Evolutionary conservation across 495 filamentous ascomycete genomes (phyloP).

Genomic region (Lasiosphaeriaceae sp.): DNA sequence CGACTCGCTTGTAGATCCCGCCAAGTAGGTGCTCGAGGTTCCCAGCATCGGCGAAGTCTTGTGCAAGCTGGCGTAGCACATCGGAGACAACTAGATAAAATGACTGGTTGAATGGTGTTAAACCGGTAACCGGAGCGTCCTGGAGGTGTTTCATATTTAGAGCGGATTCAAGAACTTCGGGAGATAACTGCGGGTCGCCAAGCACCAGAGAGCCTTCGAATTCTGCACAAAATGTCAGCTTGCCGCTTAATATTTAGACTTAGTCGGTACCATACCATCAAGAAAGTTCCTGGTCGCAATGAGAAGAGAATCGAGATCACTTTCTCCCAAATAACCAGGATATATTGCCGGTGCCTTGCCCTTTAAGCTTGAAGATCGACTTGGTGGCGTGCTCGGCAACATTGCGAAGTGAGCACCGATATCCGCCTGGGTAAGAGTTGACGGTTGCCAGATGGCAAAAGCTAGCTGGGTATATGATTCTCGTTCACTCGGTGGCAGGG

Average conservation of each 20-base stretch:
- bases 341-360: slow-evolving; percentile 35
- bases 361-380: slow-evolving; percentile 27
- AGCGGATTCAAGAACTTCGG: slow-evolving; percentile 29
- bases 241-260: not conserved
- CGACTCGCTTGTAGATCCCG: slow-evolving; percentile 24
- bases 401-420: slow-evolving; percentile 8
- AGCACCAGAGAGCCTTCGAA: slow-evolving; percentile 39
- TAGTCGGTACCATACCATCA: slow-evolving; percentile 33
- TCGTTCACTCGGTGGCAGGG: slow-evolving; percentile 25
- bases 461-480: slow-evolving; percentile 32
- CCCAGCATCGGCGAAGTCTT: slow-evolving; percentile 19
- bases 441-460: slow-evolving; percentile 37
- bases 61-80: slow-evolving; percentile 27
- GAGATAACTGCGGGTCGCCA: slow-evolving; percentile 18
- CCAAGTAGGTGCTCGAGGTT: slow-evolving; percentile 22
- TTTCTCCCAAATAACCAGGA: not conserved
- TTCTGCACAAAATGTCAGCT: slow-evolving; percentile 22
- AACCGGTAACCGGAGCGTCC: slow-evolving; percentile 19
- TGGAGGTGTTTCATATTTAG: slow-evolving; percentile 32
- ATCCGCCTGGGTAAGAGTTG: slow-evolving; percentile 16
- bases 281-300: slow-evolving; percentile 41
- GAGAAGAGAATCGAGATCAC: slow-evolving; percentile 32
- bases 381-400: not conserved
- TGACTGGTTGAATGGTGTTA: slow-evolving; percentile 14
- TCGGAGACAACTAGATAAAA: slow-evolving; percentile 26